Percentiles rank a stretch among this genome's conserved stretches.
These are phyloP conservation scores for Chlorella sp. DNA, from an alignment of 139 green algal species.

Conservation along the genomic window DNA sequence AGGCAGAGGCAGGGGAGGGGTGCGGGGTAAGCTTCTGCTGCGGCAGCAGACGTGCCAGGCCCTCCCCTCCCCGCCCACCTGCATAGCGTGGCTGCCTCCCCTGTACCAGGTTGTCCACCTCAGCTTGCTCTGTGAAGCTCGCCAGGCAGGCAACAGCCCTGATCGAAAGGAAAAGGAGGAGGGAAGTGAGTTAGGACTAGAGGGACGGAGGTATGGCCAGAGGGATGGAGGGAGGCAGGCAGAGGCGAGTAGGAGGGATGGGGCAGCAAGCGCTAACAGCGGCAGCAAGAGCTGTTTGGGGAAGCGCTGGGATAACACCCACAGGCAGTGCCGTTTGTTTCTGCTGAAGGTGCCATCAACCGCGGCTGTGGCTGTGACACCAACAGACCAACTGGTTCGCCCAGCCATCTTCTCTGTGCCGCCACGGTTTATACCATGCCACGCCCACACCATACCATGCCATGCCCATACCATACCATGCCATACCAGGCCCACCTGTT, in stretches of 20 bases:
- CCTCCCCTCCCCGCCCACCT: neutral
- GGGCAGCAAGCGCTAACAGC: neutral
- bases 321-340: too few species aligned
- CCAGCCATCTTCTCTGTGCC: too few species aligned
- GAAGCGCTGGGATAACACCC: neutral
- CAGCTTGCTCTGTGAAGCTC: neutral
- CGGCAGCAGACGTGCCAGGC: too few species aligned
- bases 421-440: too few species aligned
- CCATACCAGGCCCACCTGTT: conserved; percentile 9
- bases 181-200: too few species aligned
- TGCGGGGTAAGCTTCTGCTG: too few species aligned
- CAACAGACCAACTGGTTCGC: too few species aligned
- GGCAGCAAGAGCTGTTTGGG: neutral
- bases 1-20: too few species aligned
- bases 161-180: neutral
- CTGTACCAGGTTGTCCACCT: neutral
- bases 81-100: conserved; percentile 21
- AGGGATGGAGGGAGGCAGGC: neutral
- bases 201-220: neutral
- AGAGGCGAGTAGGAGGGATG: neutral
- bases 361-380: neutral
- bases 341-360: neutral
- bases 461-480: too few species aligned
- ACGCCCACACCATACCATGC: too few species aligned
- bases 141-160: conserved; percentile 19